These are phyloP conservation scores for Aspergillus bridgeri DNA, from an alignment of 495 filamentous ascomycete species.

Conservation along the genomic window DNA sequence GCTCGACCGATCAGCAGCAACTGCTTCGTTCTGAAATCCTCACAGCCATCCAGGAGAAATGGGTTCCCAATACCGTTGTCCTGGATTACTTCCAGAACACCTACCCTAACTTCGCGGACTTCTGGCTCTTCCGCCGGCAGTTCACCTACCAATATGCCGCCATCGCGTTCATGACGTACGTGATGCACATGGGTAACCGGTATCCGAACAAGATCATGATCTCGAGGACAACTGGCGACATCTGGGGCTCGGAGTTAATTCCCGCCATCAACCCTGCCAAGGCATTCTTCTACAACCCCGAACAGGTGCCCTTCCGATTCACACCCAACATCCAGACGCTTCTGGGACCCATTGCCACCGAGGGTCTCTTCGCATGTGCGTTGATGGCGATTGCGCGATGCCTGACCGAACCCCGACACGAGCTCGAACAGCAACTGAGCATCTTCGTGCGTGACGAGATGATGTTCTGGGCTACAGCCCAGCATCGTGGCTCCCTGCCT, in stretches of 20 bases:
- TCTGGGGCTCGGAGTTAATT: constrained; percentile 95
- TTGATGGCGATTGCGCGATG: constrained; percentile 95
- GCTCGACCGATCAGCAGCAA: constrained; percentile 62
- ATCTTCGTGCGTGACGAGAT: constrained; percentile 97
- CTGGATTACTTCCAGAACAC: constrained; percentile 87
- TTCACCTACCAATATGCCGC: constrained; percentile 96
- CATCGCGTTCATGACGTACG: constrained; percentile 97
- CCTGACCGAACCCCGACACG: constrained; percentile 84
- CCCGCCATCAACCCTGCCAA: constrained; percentile 74
- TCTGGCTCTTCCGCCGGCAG: constrained; percentile 96
- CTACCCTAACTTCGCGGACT: constrained; percentile 86
- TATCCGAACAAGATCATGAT: constrained; percentile 95
- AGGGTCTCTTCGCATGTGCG: constrained; percentile 88
- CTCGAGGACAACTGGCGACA: constrained; percentile 80
- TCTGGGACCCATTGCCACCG: constrained; percentile 91
- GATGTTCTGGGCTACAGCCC: constrained; percentile 90
- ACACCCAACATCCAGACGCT: constrained; percentile 94
- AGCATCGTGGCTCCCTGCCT: constrained; percentile 63
- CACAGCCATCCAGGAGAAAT: constrained; percentile 85
- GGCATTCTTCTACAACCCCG: constrained; percentile 88
- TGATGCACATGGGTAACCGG: constrained; percentile 90
- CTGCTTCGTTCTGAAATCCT: constrained; percentile 78
- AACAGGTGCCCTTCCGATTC: constrained; percentile 93
- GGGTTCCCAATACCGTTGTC: constrained; percentile 74
- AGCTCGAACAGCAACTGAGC: constrained; percentile 87